Base-by-base conservation (phyloP, 148 eudicot genomes). In the Rhododendron ovatum region DNA sequence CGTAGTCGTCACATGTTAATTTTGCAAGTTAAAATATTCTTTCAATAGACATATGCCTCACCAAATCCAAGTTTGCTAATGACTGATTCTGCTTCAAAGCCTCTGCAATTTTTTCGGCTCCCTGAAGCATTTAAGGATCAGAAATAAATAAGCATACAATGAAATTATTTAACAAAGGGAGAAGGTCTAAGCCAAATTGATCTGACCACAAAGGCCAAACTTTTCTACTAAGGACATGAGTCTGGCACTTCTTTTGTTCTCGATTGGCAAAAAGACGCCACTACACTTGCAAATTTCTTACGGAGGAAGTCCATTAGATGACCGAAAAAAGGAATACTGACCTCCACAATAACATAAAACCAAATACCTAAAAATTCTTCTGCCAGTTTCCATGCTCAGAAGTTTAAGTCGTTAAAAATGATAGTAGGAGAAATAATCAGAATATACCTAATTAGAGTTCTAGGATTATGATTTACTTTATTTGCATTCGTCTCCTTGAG, bases 51-150 rank as follows among this genome's bases (percentile, higher is more conserved):
- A 48, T 53, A 22, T 67, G 41, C 10, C 99, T 90, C 85, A 97
- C 99, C 93, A 97, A 90, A 88, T 97, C 98, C 80, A 97, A 84
- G 47, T 93, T 88, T 71, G 94, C 91, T 87, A 97, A 90, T 26
- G 96, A 90, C 78, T 96, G 94, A 79, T 97, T 95, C 88, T 95
- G 89, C 89, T 93, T 97, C 78, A 97, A 89, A 86, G 99, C 99
- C 89, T 93, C 98, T 0, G 98, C 99, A 78, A 97, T 91, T 87
- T 91, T 92, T 86, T 92, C 93, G 67, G 98, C 98, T 84, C 99
- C 99, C 99, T 97, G 88, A 86, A 37, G 50, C 53, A 90, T 80
- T 80, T 78, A 67, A 87, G 43, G 37, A 67, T 59, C 26, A 7
- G 50, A 80, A 12, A 73, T 39, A 35, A 85, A 45, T 43, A 43